Evolutionary conservation across 148 eudicot genomes (phyloP), one percentile per base, ranked within the genome.

Genomic region (Diospyros lotus): DNA sequence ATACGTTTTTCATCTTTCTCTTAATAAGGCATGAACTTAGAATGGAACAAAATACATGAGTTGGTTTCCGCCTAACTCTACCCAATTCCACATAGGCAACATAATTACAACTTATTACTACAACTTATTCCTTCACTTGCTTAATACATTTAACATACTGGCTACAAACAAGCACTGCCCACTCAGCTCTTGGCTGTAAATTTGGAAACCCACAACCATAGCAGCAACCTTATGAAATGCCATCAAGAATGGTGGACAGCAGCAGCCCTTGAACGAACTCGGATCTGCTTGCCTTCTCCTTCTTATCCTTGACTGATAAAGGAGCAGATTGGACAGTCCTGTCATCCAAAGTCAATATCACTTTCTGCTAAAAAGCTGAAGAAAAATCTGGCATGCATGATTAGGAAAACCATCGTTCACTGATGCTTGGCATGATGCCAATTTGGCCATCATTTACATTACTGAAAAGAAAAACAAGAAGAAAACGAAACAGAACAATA

Each of bases 271-370:
- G 97, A 72, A 87, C 88, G 75, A 91, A 91, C 70, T 86, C 91
- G 3, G 90, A 82, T 66, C 93, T 89, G 77, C 78, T 87, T 50
- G 86, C 73, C 83, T 88, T 90, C 90, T 94, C 97, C 80, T 90
- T 90, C 75, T 88, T 86, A 78, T 94, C 98, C 80, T 94, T 85
- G 68, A 87, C 72, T 42, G 98, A 94, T 76, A 94, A 77, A 5
- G 97, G 92, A 64, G 90, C 44, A 77, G 89, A 78, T 73, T 87
- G 81, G 55, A 79, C 76, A 45, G 75, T 79, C 83, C 98, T 94
- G 90, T 56, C 58, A 58, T 76, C 75, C 67, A 38, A 69, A 74
- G 64, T 38, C 65, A 54, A 83, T 7, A 66, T 75, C 45, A 84
- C 75, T 43, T 82, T 67, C 72, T 56, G 58, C 53, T 18, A 69